Conservation (phyloP, 768 basidiomycete species). For the Lenzites betulinus region DNA sequence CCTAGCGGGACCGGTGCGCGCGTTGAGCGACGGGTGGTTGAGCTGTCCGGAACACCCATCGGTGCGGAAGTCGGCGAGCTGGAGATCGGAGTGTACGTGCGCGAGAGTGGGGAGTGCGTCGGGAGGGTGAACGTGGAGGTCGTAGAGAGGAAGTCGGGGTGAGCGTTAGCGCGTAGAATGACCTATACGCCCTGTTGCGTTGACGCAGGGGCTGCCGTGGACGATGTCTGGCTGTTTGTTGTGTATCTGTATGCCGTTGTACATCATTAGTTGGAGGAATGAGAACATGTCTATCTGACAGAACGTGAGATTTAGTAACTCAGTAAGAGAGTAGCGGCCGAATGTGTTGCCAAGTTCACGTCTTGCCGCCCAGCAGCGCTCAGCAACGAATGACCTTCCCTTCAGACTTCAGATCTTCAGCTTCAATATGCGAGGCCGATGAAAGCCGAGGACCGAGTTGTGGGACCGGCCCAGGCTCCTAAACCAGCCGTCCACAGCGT, state of each 20-base stretch:
- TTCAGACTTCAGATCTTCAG: no score
- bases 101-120: constrained; percentile 51
- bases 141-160: constrained; percentile 34
- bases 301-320: neutral
- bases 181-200: neutral
- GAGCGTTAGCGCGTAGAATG: no score
- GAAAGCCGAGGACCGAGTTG: no score
- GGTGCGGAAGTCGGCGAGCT: constrained; percentile 54
- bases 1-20: constrained; percentile 21
- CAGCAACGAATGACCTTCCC: no score
- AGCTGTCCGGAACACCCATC: constrained; percentile 56
- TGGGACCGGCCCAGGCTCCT: no score
- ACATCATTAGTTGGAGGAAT: neutral
- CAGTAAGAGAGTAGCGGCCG: neutral
- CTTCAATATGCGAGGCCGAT: no score
- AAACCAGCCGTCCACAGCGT: no score
- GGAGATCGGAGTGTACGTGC: constrained; percentile 56
- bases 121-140: constrained; percentile 61
- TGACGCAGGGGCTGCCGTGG: neutral
- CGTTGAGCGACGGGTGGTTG: constrained; percentile 50
- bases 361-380: neutral
- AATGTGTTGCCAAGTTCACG: neutral
- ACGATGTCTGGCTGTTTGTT: neutral
- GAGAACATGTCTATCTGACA: neutral
- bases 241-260: neutral